These are phyloP conservation scores for Aspergillus sp. DNA, from an alignment of 2,329 filamentous ascomycete genomes.

Conservation along the genomic window DNA sequence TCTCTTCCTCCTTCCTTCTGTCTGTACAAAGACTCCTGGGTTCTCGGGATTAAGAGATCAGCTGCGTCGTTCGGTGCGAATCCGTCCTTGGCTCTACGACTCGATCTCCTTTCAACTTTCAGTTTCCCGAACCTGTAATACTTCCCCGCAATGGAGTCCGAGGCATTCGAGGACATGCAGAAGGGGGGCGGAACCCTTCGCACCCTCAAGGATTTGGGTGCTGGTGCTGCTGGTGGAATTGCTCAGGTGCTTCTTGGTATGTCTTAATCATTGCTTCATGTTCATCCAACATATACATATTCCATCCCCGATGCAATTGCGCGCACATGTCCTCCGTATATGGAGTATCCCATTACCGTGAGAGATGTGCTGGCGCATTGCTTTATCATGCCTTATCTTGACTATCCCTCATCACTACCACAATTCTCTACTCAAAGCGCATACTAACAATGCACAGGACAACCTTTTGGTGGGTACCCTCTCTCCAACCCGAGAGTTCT, in stretches of 20 bases:
- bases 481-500: background rate
- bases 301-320: background rate
- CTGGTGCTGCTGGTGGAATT: conserved; percentile 86
- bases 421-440: background rate
- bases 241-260: conserved; percentile 91
- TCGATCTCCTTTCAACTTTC: background rate
- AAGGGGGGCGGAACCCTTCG: conserved; percentile 51
- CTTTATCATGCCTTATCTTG: background rate
- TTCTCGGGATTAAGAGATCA: background rate
- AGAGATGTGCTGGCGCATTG: background rate
- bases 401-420: background rate
- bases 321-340: too few species aligned
- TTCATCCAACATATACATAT: conserved; percentile 11
- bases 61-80: background rate
- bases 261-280: conserved; percentile 32
- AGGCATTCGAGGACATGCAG: conserved; percentile 40
- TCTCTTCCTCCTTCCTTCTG: conserved; percentile 5
- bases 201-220: conserved; percentile 84
- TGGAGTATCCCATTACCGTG: background rate
- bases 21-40: background rate
- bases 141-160: conserved; percentile 32
- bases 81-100: background rate
- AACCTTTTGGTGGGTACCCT: conserved; percentile 62
- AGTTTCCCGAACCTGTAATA: background rate
- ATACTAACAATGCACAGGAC: conserved; percentile 51